Evolutionary conservation across 75 land plant species (phyloP).

Genomic region (Gnetum montanum): DNA sequence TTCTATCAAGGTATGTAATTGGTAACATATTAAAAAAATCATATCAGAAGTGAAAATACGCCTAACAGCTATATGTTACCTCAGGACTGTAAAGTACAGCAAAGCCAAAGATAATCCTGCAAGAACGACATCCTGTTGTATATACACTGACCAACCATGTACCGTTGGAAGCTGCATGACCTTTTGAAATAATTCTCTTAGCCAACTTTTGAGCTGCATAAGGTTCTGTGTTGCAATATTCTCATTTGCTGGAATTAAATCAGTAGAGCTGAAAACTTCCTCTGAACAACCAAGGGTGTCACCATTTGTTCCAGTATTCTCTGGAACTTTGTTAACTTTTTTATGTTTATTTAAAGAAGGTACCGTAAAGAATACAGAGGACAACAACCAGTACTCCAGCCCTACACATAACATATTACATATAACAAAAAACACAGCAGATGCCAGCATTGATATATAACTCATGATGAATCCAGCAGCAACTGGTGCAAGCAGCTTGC

Average conservation of each 20-base stretch:
- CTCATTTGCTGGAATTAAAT: too few species aligned
- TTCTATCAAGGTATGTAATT: too few species aligned
- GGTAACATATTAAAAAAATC: too few species aligned
- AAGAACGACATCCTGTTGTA: constrained; percentile 64
- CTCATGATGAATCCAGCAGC: constrained; percentile 76
- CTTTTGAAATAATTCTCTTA: constrained; percentile 5
- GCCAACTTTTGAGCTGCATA: constrained; percentile 2
- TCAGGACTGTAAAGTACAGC: constrained; percentile 82
- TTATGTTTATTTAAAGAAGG: constrained; percentile 42
- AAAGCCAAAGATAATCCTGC: constrained; percentile 79
- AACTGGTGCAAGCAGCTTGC: constrained; percentile 84
- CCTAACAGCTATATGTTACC: too few species aligned
- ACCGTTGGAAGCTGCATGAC: constrained; percentile 27
- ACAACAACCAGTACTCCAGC: constrained; percentile 76
- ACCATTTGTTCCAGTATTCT: not conserved
- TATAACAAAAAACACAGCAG: constrained; percentile 50
- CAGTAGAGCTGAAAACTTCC: not conserved
- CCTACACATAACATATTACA: constrained; percentile 68
- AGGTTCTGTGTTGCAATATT: not conserved
- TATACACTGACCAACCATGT: constrained; percentile 61
- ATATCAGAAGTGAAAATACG: too few species aligned
- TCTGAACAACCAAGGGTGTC: constrained; percentile 6
- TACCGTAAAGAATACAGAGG: constrained; percentile 53
- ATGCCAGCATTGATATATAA: constrained; percentile 58
- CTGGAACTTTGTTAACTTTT: constrained; percentile 10